Percentiles rank a stretch among this genome's conserved stretches.
These are phyloP conservation scores for Marasmius fiardii DNA, from an alignment of 1,284 basidiomycete genomes.

Conservation along the genomic window DNA sequence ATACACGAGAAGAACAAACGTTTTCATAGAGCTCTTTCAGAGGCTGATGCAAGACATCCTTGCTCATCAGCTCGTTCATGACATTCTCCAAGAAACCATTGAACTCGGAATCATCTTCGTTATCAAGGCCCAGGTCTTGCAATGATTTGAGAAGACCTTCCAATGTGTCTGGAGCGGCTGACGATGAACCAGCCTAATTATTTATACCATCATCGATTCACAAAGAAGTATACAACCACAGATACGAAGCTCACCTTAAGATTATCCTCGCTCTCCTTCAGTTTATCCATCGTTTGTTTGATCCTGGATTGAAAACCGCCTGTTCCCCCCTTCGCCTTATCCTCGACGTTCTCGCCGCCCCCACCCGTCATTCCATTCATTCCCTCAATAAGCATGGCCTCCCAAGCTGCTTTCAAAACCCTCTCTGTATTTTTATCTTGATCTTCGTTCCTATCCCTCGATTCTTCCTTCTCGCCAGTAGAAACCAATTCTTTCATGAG, in stretches of 20 bases:
- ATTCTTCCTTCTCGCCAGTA: constrained; percentile 14
- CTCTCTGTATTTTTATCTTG: constrained; percentile 37
- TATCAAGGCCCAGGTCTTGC: constrained; percentile 37
- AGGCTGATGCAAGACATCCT: constrained; percentile 91
- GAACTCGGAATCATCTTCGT: constrained; percentile 60
- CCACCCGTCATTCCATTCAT: constrained; percentile 49
- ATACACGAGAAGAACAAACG: constrained; percentile 50
- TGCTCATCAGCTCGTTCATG: constrained; percentile 94
- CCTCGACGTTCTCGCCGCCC: constrained; percentile 41
- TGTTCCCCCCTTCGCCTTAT: constrained; percentile 53
- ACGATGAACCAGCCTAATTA: constrained; percentile 23
- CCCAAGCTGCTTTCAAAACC: constrained; percentile 67
- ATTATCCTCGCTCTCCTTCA: constrained; percentile 70
- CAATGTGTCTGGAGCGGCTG: constrained; percentile 37
- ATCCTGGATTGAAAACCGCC: constrained; percentile 74
- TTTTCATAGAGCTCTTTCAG: constrained; percentile 86
- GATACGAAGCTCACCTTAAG: constrained; percentile 36
- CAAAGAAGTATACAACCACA: constrained; percentile 4
- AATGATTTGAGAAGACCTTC: constrained; percentile 49
- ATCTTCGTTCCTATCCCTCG: constrained; percentile 23
- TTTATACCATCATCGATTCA: background rate
- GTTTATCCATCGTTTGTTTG: constrained; percentile 74
- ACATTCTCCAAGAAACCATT: constrained; percentile 83
- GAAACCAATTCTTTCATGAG: constrained; percentile 67
- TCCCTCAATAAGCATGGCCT: constrained; percentile 71